These are phyloP conservation scores for Xylaria scruposa DNA, from an alignment of 495 filamentous ascomycete genomes.

Conservation along the genomic window DNA sequence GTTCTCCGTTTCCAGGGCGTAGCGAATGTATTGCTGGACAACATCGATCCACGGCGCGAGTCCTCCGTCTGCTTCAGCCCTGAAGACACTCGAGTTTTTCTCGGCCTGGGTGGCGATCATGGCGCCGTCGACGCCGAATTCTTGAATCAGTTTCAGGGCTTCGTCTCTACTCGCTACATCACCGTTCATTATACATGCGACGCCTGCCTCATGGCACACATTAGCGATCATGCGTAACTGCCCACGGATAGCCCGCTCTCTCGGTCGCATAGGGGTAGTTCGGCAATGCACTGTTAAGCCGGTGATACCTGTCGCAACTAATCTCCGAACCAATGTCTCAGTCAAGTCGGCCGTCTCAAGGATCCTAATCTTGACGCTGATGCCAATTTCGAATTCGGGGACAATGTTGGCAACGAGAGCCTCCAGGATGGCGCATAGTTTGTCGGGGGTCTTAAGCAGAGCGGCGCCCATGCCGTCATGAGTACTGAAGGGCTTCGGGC, in stretches of 20 bases:
- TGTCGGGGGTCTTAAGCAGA: conserved; percentile 80
- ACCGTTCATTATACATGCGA: conserved; percentile 93
- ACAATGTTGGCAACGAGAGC: conserved; percentile 81
- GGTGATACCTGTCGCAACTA: conserved; percentile 86
- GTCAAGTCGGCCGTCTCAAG: conserved; percentile 78
- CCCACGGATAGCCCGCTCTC: conserved; percentile 84
- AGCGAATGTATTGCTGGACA: conserved; percentile 73
- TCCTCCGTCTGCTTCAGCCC: conserved; percentile 66
- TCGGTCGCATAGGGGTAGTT: conserved; percentile 91
- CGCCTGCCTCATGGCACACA: conserved; percentile 79
- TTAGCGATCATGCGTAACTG: conserved; percentile 80
- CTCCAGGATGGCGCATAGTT: conserved; percentile 78
- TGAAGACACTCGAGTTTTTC: conserved; percentile 85
- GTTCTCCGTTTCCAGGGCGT: conserved; percentile 78
- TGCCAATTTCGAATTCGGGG: conserved; percentile 78
- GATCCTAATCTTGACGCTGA: conserved; percentile 93
- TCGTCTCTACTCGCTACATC: conserved; percentile 78
- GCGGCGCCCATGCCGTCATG: conserved; percentile 94
- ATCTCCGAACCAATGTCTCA: conserved; percentile 70
- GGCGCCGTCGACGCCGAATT: conserved; percentile 86
- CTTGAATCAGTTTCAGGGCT: conserved; percentile 67
- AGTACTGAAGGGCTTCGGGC: conserved; percentile 95
- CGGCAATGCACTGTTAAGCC: conserved; percentile 94
- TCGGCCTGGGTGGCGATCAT: conserved; percentile 97
- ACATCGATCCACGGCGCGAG: conserved; percentile 75